A percentile compares a stretch with the other conserved stretches of the same genome.
Evolutionary conservation across 2,329 filamentous ascomycete species (phyloP).

Genomic region (Sphaceloma murrayae): DNA sequence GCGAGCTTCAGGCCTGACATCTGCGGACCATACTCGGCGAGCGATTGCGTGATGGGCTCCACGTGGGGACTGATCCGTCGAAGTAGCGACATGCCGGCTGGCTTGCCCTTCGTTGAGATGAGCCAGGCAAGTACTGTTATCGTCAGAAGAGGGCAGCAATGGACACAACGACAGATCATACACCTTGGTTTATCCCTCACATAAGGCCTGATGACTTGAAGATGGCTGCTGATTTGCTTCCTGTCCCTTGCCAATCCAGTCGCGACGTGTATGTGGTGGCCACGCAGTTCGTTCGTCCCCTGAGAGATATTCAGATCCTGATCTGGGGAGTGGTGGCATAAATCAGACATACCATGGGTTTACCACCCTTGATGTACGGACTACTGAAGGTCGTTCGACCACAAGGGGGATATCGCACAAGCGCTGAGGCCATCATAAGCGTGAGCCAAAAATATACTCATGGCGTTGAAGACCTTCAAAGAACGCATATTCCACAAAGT

Average conservation of each 20-base stretch:
- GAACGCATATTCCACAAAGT: conserved; percentile 40
- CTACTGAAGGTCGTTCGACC: conserved; percentile 43
- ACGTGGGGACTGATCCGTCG: conserved; percentile 15
- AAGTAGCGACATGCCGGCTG: conserved; percentile 14
- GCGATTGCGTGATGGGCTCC: conserved; percentile 30
- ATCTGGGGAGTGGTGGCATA: background rate
- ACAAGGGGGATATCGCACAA: conserved; percentile 49
- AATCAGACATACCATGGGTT: conserved; percentile 32
- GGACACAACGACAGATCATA: background rate
- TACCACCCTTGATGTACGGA: conserved; percentile 33
- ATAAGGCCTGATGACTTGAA: conserved; percentile 52
- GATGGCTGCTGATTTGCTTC: conserved; percentile 56
- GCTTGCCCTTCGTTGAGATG: conserved; percentile 17
- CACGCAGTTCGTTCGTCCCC: conserved; percentile 53
- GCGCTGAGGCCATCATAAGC: conserved; percentile 26
- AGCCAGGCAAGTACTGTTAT: background rate
- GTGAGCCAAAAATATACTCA: conserved; percentile 18
- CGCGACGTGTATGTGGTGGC: conserved; percentile 46
- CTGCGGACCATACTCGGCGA: conserved; percentile 27
- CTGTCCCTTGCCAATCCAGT: conserved; percentile 45
- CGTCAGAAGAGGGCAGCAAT: too few relatives aligned
- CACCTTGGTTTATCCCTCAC: conserved; percentile 41
- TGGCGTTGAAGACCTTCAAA: conserved; percentile 34
- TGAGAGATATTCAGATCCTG: background rate
- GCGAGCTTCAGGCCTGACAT: conserved; percentile 28